These are phyloP conservation scores for Tricholoma flavovirens DNA, from an alignment of 768 basidiomycete genomes.

Conservation along the genomic window DNA sequence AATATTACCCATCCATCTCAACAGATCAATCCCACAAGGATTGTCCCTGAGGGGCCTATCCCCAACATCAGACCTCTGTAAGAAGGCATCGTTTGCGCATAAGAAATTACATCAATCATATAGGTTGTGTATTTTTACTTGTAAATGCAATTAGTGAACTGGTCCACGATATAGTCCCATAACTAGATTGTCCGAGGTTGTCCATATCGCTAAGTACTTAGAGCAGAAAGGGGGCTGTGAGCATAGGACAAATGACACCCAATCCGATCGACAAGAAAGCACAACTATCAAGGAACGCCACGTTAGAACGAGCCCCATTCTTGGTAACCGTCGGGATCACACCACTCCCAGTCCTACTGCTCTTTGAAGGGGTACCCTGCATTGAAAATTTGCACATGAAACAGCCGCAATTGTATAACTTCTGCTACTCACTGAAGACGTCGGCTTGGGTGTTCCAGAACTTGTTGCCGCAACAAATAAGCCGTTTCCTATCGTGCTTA, in stretches of 20 bases:
- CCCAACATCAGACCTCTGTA: slow-evolving; percentile 62
- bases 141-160: background rate
- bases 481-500: slow-evolving; percentile 48
- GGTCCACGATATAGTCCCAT: background rate
- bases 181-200: background rate
- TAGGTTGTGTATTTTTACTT: background rate
- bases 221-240: background rate
- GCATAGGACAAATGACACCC: background rate
- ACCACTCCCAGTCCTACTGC: slow-evolving; percentile 1
- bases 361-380: background rate
- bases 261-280: background rate
- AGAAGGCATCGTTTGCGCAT: slow-evolving; percentile 7
- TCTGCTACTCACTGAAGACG: slow-evolving; percentile 12
- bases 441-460: slow-evolving; percentile 13
- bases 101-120: too few relatives aligned
- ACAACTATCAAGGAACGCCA: background rate
- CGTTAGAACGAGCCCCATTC: slow-evolving; percentile 3
- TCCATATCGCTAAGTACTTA: background rate
- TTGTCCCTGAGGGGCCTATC: slow-evolving; percentile 73
- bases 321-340: slow-evolving; percentile 15
- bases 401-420: background rate
- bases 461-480: slow-evolving; percentile 26
- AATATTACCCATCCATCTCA: slow-evolving; percentile 1
- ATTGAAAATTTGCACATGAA: background rate
- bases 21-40: slow-evolving; percentile 72